phyloP scores from a whole-genome alignment of 2,329 filamentous ascomycete species.

The Intubia oerlemansii region DNA sequence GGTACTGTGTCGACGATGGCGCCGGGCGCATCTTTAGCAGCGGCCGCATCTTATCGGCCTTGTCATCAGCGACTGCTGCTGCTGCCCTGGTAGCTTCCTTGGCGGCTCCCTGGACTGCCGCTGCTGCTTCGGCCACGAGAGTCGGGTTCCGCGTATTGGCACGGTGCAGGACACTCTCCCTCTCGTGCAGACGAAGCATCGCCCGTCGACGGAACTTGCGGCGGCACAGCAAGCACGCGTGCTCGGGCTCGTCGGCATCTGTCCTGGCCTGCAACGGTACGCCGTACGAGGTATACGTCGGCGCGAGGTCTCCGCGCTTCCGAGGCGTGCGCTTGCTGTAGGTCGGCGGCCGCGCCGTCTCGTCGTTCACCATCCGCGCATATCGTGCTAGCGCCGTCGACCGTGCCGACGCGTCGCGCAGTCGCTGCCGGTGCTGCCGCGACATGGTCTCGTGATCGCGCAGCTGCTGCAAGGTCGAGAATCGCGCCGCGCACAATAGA shows the following conservation, averaged over 20 bases:
- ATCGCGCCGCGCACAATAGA: constrained; percentile 37
- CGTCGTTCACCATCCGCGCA: constrained; percentile 1
- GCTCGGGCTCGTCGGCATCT: constrained; percentile 18
- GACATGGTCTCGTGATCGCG: constrained; percentile 10
- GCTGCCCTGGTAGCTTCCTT: constrained; percentile 9
- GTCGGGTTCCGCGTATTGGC: constrained; percentile 10
- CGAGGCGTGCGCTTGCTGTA: constrained; percentile 10
- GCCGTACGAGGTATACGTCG: constrained; percentile 31
- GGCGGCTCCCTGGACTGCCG: constrained; percentile 11
- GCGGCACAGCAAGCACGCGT: constrained; percentile 19
- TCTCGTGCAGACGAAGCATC: constrained; percentile 22
- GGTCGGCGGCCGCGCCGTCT: constrained; percentile 1
- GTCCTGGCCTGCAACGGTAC: background rate
- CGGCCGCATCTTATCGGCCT: constrained; percentile 2
- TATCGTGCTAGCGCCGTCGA: constrained; percentile 5
- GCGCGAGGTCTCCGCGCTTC: constrained; percentile 13
- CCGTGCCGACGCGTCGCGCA: constrained; percentile 6
- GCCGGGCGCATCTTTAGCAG: constrained; percentile 2
- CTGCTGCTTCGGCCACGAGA: constrained; percentile 11
- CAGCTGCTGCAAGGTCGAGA: constrained; percentile 22
- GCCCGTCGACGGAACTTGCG: constrained; percentile 18
- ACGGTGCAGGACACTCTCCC: constrained; percentile 21
- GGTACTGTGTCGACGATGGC: constrained; percentile 22
- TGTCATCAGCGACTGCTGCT: constrained; percentile 6
- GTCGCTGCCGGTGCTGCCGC: constrained; percentile 8